phyloP scores from a whole-genome alignment of 768 basidiomycete genomes.

The Cytidiella melzeri region DNA sequence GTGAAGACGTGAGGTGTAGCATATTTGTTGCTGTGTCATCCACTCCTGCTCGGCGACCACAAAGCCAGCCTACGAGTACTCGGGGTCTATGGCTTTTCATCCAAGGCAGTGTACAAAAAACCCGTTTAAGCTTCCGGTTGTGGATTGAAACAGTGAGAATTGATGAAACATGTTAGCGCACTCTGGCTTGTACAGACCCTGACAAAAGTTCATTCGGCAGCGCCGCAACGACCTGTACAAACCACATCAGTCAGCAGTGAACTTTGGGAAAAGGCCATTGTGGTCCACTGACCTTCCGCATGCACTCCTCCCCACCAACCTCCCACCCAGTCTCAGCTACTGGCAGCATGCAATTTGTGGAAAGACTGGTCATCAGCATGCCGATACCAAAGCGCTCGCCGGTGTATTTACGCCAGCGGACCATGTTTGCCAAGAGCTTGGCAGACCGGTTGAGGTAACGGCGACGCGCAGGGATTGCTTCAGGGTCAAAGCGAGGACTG shows the following conservation, averaged over 20 bases:
- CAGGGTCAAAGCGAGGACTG: slow-evolving; percentile 62
- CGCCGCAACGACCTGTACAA: neutral
- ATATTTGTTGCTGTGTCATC: slow-evolving; percentile 1
- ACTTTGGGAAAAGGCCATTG: neutral
- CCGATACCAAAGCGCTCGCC: slow-evolving; percentile 55
- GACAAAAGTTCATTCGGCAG: slow-evolving; percentile 3
- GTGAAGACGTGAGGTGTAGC: slow-evolving; percentile 8
- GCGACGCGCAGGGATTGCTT: slow-evolving; percentile 61
- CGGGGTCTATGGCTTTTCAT: no score
- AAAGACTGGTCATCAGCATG: slow-evolving; percentile 46
- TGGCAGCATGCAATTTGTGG: slow-evolving; percentile 54
- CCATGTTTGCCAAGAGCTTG: slow-evolving; percentile 69
- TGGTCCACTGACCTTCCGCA: slow-evolving; percentile 44
- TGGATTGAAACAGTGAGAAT: neutral
- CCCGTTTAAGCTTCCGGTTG: neutral
- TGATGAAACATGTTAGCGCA: neutral
- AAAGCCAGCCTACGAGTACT: no score
- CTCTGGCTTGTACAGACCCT: neutral
- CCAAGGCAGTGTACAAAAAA: no score
- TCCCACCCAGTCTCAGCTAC: slow-evolving; percentile 81
- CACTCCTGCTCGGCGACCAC: slow-evolving; percentile 1
- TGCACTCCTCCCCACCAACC: slow-evolving; percentile 68
- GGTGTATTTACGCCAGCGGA: slow-evolving; percentile 72
- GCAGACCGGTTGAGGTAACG: slow-evolving; percentile 60
- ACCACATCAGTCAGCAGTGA: neutral